phyloP scores from a whole-genome alignment of 2,329 filamentous ascomycete genomes.

The Tolypocladium cylindrosporum region DNA sequence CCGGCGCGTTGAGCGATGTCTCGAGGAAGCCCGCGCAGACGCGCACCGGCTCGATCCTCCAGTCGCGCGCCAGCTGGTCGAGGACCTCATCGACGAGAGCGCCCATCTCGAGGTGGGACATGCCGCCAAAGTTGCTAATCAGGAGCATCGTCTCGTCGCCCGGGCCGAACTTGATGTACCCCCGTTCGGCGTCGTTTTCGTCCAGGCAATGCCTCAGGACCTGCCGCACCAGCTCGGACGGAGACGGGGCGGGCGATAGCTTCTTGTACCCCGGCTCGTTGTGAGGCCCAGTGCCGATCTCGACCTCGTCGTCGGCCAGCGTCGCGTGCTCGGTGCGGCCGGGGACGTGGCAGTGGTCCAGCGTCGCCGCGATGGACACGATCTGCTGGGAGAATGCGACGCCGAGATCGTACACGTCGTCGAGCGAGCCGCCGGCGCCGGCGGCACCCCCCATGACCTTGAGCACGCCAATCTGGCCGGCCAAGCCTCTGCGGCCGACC shows the following conservation, averaged over 20 bases:
- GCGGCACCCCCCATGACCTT: conserved; percentile 46
- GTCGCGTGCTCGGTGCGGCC: conserved; percentile 38
- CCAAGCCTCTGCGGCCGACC: conserved; percentile 51
- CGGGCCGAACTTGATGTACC: conserved; percentile 36
- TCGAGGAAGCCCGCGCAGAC: conserved; percentile 55
- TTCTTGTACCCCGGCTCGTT: conserved; percentile 55
- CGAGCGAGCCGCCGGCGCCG: conserved; percentile 34
- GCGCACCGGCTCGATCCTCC: conserved; percentile 40
- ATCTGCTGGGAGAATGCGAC: conserved; percentile 39
- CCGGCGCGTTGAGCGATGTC: conserved; percentile 62
- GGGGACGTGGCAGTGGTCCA: conserved; percentile 52
- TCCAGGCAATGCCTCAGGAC: conserved; percentile 54
- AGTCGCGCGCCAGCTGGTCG: conserved; percentile 34
- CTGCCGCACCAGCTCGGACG: conserved; percentile 39
- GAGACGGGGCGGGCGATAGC: conserved; percentile 39
- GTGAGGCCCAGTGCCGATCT: conserved; percentile 58
- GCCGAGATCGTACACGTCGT: conserved; percentile 40
- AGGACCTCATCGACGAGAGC: conserved; percentile 44
- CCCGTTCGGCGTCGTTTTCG: conserved; percentile 37
- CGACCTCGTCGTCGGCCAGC: conserved; percentile 40
- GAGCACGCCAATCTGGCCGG: conserved; percentile 49
- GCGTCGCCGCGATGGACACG: conserved; percentile 46
- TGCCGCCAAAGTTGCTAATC: conserved; percentile 50
- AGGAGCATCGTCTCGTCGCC: conserved; percentile 42
- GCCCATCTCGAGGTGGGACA: conserved; percentile 47